These are phyloP conservation scores for Apophysomyces ossiformis DNA, from an alignment of 371 early-diverging fungal genomes.

Conservation along the genomic window DNA sequence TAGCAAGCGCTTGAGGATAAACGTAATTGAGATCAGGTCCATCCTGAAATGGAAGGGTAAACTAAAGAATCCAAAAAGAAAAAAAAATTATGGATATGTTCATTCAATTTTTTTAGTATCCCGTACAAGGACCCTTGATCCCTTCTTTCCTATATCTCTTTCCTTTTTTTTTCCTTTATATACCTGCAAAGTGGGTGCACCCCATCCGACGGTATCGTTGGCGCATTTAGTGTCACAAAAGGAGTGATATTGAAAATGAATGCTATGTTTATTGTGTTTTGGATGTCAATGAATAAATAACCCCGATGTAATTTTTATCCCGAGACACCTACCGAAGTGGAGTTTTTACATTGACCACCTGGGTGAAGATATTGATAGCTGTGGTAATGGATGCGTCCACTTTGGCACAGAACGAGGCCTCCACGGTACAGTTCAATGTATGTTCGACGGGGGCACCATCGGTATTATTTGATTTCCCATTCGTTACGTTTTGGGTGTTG, in stretches of 20 bases:
- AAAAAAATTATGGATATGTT: too few species aligned
- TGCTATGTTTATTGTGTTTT: constrained; percentile 12
- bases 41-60: constrained; percentile 52
- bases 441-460: constrained; percentile 33
- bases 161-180: neutral
- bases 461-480: constrained; percentile 23
- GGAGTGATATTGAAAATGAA: constrained; percentile 14
- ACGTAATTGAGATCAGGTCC: constrained; percentile 53
- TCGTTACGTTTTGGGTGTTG: neutral
- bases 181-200: constrained; percentile 16
- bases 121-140: constrained; percentile 1
- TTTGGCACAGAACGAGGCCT: constrained; percentile 40
- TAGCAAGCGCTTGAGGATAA: constrained; percentile 54
- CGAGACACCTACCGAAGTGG: constrained; percentile 33
- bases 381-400: constrained; percentile 36
- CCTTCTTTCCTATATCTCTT: neutral
- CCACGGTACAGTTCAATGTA: constrained; percentile 29
- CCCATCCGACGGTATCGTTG: constrained; percentile 14
- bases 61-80: constrained; percentile 19
- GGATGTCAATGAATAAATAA: neutral
- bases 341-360: constrained; percentile 45
- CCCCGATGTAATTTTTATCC: neutral
- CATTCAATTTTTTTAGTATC: neutral
- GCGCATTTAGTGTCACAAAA: constrained; percentile 12
- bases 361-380: constrained; percentile 41